These are phyloP conservation scores for Debaryomyces sp. DNA, from an alignment of 1,139 yeast species.

Conservation along the genomic window DNA sequence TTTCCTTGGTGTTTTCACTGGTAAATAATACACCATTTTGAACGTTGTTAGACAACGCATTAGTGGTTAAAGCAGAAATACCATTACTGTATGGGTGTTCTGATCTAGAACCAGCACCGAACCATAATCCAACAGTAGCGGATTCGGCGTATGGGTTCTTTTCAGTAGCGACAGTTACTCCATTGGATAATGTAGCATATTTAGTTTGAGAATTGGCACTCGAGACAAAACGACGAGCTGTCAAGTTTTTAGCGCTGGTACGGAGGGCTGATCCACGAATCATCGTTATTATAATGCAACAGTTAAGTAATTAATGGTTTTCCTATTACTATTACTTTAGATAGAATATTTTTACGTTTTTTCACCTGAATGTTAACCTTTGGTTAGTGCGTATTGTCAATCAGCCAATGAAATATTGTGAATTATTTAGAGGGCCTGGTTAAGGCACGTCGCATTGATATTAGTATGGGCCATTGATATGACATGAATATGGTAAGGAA, in stretches of 20 bases:
- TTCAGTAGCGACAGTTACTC: conserved; percentile 73
- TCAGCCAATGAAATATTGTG: conserved; percentile 10
- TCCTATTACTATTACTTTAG: conserved; percentile 1
- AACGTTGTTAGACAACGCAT: conserved; percentile 44
- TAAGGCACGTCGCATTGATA: background rate
- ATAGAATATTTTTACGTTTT: conserved; percentile 3
- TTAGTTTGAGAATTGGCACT: conserved; percentile 63
- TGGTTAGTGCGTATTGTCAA: conserved; percentile 4
- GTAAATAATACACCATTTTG: conserved; percentile 51
- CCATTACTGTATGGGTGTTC: conserved; percentile 83
- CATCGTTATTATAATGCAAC: conserved; percentile 20
- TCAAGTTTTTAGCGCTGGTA: conserved; percentile 32
- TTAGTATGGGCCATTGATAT: background rate
- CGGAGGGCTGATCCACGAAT: conserved; percentile 43
- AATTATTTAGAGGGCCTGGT: conserved; percentile 6
- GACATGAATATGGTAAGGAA: no score
- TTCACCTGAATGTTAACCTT: conserved; percentile 2
- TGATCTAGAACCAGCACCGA: conserved; percentile 76
- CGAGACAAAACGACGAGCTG: conserved; percentile 58
- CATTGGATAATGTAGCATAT: conserved; percentile 72
- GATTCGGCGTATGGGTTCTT: conserved; percentile 56
- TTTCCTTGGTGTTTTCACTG: conserved; percentile 52
- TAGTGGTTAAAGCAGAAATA: conserved; percentile 66
- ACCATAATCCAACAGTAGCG: conserved; percentile 68
- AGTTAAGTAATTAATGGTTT: conserved; percentile 1